Base-by-base conservation (phyloP, 352 stramenopile species). In the Globisporangium mamillatum region DNA sequence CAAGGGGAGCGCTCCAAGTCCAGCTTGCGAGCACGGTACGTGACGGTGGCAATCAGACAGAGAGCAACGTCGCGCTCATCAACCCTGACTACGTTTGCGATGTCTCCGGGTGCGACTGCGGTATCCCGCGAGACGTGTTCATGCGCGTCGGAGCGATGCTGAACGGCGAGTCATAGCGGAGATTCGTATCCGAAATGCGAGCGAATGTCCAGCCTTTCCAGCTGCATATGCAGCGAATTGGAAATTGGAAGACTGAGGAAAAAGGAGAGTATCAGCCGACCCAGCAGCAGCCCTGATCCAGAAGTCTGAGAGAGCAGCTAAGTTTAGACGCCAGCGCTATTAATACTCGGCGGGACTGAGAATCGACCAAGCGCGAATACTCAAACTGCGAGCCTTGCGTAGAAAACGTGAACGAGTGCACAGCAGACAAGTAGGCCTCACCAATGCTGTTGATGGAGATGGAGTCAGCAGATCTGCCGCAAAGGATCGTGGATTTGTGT, bases 81-180 rank as follows among this genome's bases (percentile, higher is more conserved):
- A 34, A 60, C 12, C 27, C 59, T 4, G 68, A 67, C 1, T 81
- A 69, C 54, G 80, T 91, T 8, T 91, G 82, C 65, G 80, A 85
- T 68, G 74, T 84, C 4, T 70, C 77, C 18, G 80, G 77, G 1
- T 91, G 80, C 53, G 63, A 27, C 12, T 91, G 82, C 24, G 82
- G 79, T 4, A 86, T 91, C 48, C 80, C 82, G 38, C 77, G 82
- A 27, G 74, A 89, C 61, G 82, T 91, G 18, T 89, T 89, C 41
- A 59, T 84, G 18, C 78, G 82, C 16, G 77, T 86, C 4, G 78
- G 67, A 14, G 72, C 75, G 18, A 74, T 64, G 18, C 60, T 90
- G 24, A 90, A 90, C 55, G 80, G 81, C 22, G 82, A 90, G 4
- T 82, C 22, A 1, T 69, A 58, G 16, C 8, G 10, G 34, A 16